Evolutionary conservation across 495 filamentous ascomycete species (phyloP), one percentile per base, ranked within the genome.

Genomic region (Barbatosphaeria neglecta): DNA sequence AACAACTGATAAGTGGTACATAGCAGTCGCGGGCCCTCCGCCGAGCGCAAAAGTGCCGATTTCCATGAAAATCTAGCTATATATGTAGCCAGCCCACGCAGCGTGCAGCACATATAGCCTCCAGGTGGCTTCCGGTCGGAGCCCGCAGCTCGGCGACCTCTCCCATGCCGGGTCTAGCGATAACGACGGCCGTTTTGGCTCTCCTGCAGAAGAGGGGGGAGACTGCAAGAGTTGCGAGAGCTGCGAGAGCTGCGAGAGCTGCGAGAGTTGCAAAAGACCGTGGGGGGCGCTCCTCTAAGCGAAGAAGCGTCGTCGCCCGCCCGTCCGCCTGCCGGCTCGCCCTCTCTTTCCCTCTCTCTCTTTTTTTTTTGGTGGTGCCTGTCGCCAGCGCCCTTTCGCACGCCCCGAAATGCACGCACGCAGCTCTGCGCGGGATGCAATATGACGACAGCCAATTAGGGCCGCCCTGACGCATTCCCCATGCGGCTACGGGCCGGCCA

Each of bases 401-500:
- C 20, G 39, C 39, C 23, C 5, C 7, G 20, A 22, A 3, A 13
- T 22, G 22, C 39, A 23, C 15, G 22, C 24, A 22, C 17, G 22
- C 17, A 46, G 45, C 41, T 50, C 47, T 47, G 49, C 60, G 59
- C 51, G 62, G 62, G 62, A 65, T 59, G 56, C 44, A 41, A 54
- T 52, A 58, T 65, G 62, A 59, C 60, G 58, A 56, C 58, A 37
- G 51, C 47, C 51, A 51, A 54, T 59, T 51, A 54, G 31, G 28
- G 19, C 41, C 27, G 35, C 37, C 50, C 60, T 63, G 59, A 63
- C 63, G 58, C 56, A 43, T 38, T 16, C 44, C 50, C 54, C 46
- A 55, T 55, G 52, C 50, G 50, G 48, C 50, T 56, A 46, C 28
- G 37, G 35, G 33, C 48, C n/a, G 25, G 37, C 37, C 24, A 31